These are phyloP conservation scores for Eustoma russellianum DNA, from an alignment of 257 asterid species.

Conservation along the genomic window DNA sequence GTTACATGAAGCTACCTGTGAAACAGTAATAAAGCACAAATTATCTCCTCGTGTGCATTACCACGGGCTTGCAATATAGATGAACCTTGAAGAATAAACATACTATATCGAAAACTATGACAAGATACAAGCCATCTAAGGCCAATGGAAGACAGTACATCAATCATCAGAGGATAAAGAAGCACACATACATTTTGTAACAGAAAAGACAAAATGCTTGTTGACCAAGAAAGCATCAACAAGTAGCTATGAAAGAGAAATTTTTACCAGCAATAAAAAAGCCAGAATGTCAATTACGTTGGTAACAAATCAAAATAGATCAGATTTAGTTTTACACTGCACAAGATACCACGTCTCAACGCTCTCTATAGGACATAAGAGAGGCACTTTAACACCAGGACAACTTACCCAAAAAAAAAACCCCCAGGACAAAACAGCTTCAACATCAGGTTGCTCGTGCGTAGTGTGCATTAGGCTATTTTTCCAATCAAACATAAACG, in stretches of 20 bases:
- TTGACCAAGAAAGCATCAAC: background rate
- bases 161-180: background rate
- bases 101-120: background rate
- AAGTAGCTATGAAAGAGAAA: background rate
- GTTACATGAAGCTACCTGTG: conserved; percentile 56
- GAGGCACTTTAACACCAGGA: background rate
- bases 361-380: no score
- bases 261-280: background rate
- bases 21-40: background rate
- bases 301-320: background rate
- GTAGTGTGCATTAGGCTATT: no score
- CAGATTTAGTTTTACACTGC: no score
- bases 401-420: no score
- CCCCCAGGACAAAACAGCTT: background rate
- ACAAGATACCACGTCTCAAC: no score
- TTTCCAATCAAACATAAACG: no score
- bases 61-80: no score
- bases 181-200: background rate
- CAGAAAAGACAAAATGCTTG: background rate
- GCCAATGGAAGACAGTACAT: background rate
- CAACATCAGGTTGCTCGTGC: background rate
- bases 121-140: background rate
- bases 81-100: background rate
- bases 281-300: background rate
- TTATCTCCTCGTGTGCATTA: background rate